Conservation (phyloP, 73 alveolate genomes). For the Blepharisma stoltei region DNA sequence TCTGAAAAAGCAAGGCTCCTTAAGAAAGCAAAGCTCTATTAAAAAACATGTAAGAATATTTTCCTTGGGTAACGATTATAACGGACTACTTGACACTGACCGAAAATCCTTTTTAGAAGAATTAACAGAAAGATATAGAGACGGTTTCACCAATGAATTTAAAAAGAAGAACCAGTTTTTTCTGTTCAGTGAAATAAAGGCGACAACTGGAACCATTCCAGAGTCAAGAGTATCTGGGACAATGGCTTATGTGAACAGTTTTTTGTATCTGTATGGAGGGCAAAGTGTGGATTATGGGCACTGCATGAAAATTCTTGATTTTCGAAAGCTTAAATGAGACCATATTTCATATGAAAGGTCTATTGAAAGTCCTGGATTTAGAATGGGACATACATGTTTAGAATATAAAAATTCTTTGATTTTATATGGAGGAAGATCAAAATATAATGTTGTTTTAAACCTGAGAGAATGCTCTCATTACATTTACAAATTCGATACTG, state of each 20-base stretch:
- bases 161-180: not conserved
- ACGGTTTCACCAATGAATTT: not conserved
- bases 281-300: not conserved
- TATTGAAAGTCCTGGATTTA: slow-evolving; percentile 22
- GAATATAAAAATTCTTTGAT: not conserved
- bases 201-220: slow-evolving; percentile 19
- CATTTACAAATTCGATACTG: slow-evolving; percentile 4
- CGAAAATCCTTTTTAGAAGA: too few species aligned
- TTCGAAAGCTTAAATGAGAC: not conserved
- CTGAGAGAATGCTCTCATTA: slow-evolving; percentile 4
- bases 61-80: too few species aligned
- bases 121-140: not conserved
- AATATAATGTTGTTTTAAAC: not conserved
- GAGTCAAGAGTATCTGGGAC: slow-evolving; percentile 2
- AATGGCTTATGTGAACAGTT: not conserved
- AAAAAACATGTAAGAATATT: too few species aligned
- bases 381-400: not conserved
- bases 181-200: not conserved
- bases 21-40: too few species aligned
- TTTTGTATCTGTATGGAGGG: slow-evolving; percentile 30
- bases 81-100: too few species aligned
- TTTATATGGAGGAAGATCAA: slow-evolving; percentile 26
- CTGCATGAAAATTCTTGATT: not conserved
- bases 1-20: too few species aligned
- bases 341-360: not conserved